Base-by-base conservation (phyloP, 2,329 filamentous ascomycete genomes). In the Fusarium brachygibbosum region DNA sequence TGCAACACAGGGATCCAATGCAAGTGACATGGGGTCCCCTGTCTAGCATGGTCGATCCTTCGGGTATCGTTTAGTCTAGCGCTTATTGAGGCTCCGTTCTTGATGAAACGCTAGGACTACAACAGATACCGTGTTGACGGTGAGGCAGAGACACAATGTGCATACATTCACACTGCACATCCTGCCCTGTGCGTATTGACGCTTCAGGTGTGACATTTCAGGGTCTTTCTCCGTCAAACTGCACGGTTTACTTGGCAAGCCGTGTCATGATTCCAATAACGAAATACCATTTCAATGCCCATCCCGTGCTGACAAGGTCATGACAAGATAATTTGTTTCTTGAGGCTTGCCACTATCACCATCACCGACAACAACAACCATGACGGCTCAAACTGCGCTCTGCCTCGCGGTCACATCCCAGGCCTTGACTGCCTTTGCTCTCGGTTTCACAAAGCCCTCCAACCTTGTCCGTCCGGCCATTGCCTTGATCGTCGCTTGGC, bases 391-490 rank as follows among this genome's bases (percentile, higher is more conserved):
- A 16, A 37, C 14, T 28, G 59, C 52, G 7, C 8, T 68, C 9
- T 56, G 19, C 16, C 25, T 70, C 50, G 56, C 56, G n/a, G 28
- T 31, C 29, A 28, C 16, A 12, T 65, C 55, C 14, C 68, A 70
- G 28, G 29, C 25, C 17, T 32, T 70, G 17, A 52, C 63, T 14
- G 53, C 34, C 17, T 51, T 54, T 21, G 38, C 23, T 6, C 28
- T 70, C 3, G 67, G 68, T 12, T 71, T 37, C 31, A 68, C 49
- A 9, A 8, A 25, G 11, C 42, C 59, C 1, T n/a, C 29, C 14
- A 66, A 28, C 16, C 45, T 5, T 5, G 5, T 54, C 2, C 64
- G 67, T 17, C 46, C 34, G 3, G 29, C 4, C 0, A 37, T 66
- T 41, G 29, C 57, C 6, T 16, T 31, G 10, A 1, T 32, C 16